phyloP scores from a whole-genome alignment of 768 basidiomycete genomes.

The Neoboletus magnificus region DNA sequence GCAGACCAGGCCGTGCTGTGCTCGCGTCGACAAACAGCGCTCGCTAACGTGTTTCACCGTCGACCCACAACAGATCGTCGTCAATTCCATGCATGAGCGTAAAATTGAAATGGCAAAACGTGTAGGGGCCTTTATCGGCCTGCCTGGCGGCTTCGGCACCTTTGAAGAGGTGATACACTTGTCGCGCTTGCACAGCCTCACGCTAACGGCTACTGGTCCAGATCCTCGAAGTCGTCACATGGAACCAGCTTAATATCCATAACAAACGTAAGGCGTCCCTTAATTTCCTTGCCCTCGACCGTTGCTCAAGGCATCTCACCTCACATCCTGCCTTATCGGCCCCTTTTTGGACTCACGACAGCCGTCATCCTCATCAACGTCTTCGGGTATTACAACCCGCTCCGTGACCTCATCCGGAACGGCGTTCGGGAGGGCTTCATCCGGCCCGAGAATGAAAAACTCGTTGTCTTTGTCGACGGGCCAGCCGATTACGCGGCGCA shows the following conservation, averaged over 20 bases:
- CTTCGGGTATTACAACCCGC: constrained; percentile 74
- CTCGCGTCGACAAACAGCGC: background rate
- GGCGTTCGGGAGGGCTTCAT: constrained; percentile 77
- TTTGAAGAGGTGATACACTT: constrained; percentile 70
- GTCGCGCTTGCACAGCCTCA: background rate
- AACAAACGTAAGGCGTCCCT: constrained; percentile 59
- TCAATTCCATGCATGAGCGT: constrained; percentile 83
- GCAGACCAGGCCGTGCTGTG: background rate
- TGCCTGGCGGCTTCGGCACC: constrained; percentile 94
- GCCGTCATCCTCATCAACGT: constrained; percentile 89
- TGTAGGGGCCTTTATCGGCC: constrained; percentile 74
- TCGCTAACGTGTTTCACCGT: constrained; percentile 5
- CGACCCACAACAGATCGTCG: constrained; percentile 51
- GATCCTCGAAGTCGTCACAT: constrained; percentile 91
- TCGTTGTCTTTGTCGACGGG: constrained; percentile 77
- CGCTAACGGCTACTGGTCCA: constrained; percentile 27
- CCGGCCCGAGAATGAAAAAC: constrained; percentile 48
- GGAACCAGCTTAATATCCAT: constrained; percentile 90
- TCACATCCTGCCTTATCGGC: background rate
- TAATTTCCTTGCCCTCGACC: background rate
- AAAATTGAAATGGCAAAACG: constrained; percentile 89
- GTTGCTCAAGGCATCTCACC: background rate
- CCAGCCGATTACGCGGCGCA: constrained; percentile 52
- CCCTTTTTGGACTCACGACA: constrained; percentile 26
- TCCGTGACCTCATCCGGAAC: constrained; percentile 69